Base-by-base conservation (phyloP, 2,329 filamentous ascomycete species). In the Sporothrix schenckii region DNA sequence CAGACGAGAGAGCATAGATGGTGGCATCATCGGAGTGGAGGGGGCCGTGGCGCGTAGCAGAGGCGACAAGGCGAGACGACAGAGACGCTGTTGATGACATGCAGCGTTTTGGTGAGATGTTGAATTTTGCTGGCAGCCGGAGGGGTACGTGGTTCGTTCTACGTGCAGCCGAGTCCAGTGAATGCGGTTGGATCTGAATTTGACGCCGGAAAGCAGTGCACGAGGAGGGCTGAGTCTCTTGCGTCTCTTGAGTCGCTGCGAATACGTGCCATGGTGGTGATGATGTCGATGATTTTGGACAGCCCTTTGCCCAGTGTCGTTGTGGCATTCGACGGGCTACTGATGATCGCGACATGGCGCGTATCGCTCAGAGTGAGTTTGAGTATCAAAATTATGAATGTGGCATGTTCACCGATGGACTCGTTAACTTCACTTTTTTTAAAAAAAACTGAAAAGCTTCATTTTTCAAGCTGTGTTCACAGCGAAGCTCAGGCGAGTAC, bases 1-100 rank as follows among this genome's bases (percentile, higher is more conserved):
- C 93, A 0, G 94, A 96, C 0, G 94, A 97, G 0, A 98, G 82
- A 0, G 95, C 95, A 79, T 97, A 98, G 68, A 99, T 97, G 1
- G 94, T 98, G 70, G 87, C 84, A 75, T 82, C 76, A 30, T 74
- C 71, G 1, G 66, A n/a, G 58, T n/a, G 21, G 2, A 68, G 27
- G 41, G 53, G 27, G 0, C 24, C 16, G 41, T 9, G 39, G 39
- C 21, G 13, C 5, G 58, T 19, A 16, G 41, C 11, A 16, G 58
- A 47, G 21, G 58, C n/a, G 58, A 63, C 13, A 39, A 44, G 58
- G 39, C 58, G 30, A 14, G 49, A 24, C 14, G 54, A 19, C 50
- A 49, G 63, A 16, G 67, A 5, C 2, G 41, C 2, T 4, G 63
- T 10, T 4, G 63, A 66, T 24, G 63, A 53, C 5, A 66, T 3